phyloP scores from a whole-genome alignment of 2,329 filamentous ascomycete species.

The Neospermospora avenae region DNA sequence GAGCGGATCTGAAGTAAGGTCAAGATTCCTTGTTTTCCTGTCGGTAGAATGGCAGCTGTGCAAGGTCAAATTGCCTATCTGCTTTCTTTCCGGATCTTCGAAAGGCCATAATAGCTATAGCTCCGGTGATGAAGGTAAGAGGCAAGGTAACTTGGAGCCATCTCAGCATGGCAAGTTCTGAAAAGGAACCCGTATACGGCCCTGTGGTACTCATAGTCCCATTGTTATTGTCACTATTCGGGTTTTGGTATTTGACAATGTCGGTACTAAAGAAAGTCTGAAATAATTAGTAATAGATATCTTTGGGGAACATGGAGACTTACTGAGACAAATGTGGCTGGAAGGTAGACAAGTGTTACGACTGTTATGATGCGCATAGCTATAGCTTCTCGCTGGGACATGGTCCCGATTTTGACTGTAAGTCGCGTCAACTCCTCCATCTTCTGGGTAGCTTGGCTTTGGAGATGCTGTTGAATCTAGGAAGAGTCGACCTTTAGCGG shows the following conservation, averaged over 20 bases:
- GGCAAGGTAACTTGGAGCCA: constrained; percentile 41
- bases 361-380: constrained; percentile 38
- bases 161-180: constrained; percentile 33
- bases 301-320: constrained; percentile 7
- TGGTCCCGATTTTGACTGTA: neutral
- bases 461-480: constrained; percentile 37
- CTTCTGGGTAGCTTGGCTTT: constrained; percentile 34
- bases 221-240: too few relatives aligned
- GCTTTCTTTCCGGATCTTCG: too few relatives aligned
- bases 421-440: constrained; percentile 30
- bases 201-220: too few relatives aligned
- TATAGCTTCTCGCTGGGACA: constrained; percentile 31
- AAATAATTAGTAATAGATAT: too few relatives aligned
- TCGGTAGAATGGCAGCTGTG: too few relatives aligned
- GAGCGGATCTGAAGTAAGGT: too few relatives aligned
- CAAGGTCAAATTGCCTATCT: too few relatives aligned
- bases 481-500: neutral
- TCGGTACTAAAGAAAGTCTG: constrained; percentile 42
- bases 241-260: constrained; percentile 37
- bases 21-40: too few relatives aligned
- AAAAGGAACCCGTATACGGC: constrained; percentile 25
- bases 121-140: constrained; percentile 37
- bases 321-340: constrained; percentile 38
- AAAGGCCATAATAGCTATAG: too few relatives aligned
- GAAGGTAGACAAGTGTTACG: constrained; percentile 37